These are phyloP conservation scores for Hypoxylon perforatum DNA, from an alignment of 495 filamentous ascomycete species.

Conservation along the genomic window DNA sequence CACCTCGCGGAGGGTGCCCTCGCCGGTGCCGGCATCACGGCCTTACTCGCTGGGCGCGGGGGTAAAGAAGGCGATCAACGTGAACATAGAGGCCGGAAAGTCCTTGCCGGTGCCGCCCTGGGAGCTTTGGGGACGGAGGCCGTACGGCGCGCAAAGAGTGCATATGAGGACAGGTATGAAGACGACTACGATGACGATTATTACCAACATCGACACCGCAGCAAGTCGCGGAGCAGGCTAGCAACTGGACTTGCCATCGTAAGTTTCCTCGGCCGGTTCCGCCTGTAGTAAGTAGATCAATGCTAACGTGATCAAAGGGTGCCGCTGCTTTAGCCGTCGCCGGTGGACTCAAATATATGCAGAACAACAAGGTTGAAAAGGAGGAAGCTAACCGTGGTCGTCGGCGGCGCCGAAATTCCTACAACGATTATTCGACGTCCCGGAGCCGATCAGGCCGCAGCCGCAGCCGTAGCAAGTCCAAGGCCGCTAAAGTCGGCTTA, in stretches of 20 bases:
- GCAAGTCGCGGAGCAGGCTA: constrained; percentile 56
- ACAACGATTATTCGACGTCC: constrained; percentile 39
- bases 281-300: background rate
- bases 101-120: constrained; percentile 81
- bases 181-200: constrained; percentile 57
- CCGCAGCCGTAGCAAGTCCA: constrained; percentile 66
- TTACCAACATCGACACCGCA: constrained; percentile 38
- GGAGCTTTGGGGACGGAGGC: constrained; percentile 86
- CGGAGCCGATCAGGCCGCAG: constrained; percentile 50
- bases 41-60: constrained; percentile 75
- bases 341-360: constrained; percentile 80
- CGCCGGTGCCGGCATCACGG: constrained; percentile 80
- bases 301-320: constrained; percentile 37
- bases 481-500: constrained; percentile 79
- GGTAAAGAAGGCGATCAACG: constrained; percentile 68
- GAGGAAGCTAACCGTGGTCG: constrained; percentile 75
- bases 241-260: constrained; percentile 80
- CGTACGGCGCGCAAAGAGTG: constrained; percentile 75
- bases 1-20: constrained; percentile 90
- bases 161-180: constrained; percentile 72
- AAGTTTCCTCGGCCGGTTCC: constrained; percentile 18
- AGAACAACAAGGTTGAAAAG: constrained; percentile 73
- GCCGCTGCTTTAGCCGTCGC: constrained; percentile 80
- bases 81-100: constrained; percentile 74
- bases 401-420: constrained; percentile 69